Percentiles rank a stretch among this genome's conserved stretches.
Conservation (phyloP, 768 basidiomycete genomes). For the Dacryopinax primogenitus region DNA sequence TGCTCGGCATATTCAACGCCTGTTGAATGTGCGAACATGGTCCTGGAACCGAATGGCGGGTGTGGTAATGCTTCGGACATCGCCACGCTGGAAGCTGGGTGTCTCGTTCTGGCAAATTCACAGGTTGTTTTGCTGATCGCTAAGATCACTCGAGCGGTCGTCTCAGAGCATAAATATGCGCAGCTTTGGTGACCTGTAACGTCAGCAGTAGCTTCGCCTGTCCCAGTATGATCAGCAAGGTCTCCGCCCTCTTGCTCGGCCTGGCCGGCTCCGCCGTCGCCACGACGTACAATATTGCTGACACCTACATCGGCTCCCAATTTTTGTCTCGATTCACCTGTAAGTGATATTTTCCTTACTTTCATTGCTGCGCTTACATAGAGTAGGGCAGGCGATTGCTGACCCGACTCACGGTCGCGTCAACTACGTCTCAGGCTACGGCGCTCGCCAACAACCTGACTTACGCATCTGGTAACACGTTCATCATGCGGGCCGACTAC, state of each 20-base stretch:
- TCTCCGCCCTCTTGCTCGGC: neutral
- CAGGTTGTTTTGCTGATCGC: neutral
- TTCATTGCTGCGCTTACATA: neutral
- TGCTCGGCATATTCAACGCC: neutral
- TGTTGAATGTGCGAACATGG: neutral
- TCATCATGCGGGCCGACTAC: slow-evolving; percentile 42
- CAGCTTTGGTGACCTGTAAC: neutral
- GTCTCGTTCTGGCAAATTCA: neutral
- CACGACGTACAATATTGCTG: slow-evolving; percentile 36
- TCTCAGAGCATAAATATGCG: neutral
- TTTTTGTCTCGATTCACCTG: slow-evolving; percentile 43
- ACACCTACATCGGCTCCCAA: slow-evolving; percentile 34
- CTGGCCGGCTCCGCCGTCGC: slow-evolving; percentile 24
- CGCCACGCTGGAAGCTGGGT: neutral
- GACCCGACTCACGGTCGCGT: slow-evolving; percentile 60
- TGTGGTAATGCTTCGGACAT: neutral
- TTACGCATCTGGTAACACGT: slow-evolving; percentile 36
- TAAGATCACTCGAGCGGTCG: neutral
- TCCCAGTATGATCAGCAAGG: neutral
- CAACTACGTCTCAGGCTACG: slow-evolving; percentile 37
- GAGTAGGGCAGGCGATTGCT: slow-evolving; percentile 29
- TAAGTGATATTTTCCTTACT: neutral
- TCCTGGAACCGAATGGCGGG: neutral
- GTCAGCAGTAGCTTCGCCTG: neutral
- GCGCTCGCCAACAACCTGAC: slow-evolving; percentile 46